Evolutionary conservation across 2,329 filamentous ascomycete genomes (phyloP).

Genomic region (Shiraia bambusicola): DNA sequence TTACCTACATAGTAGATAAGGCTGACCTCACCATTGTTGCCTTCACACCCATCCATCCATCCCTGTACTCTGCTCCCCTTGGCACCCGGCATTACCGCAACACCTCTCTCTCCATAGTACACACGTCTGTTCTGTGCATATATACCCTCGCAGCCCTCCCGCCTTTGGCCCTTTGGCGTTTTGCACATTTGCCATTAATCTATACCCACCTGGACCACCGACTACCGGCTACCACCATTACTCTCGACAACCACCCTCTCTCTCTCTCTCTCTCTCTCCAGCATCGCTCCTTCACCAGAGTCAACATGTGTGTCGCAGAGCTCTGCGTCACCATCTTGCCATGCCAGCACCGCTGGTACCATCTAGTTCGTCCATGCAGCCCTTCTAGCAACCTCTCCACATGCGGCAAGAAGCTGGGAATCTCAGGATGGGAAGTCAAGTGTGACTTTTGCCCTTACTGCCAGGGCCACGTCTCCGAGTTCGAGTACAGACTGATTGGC

Average conservation of each 20-base stretch:
- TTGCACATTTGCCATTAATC: slow-evolving; percentile 6
- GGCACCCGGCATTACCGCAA: slow-evolving; percentile 23
- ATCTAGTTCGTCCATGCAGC: slow-evolving; percentile 48
- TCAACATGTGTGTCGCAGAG: slow-evolving; percentile 53
- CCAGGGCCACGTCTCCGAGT: slow-evolving; percentile 41
- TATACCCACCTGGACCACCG: slow-evolving; percentile 5
- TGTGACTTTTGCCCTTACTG: slow-evolving; percentile 53
- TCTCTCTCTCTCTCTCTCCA: slow-evolving; percentile 20
- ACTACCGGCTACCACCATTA: neutral
- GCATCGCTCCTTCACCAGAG: slow-evolving; percentile 28
- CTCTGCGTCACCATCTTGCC: slow-evolving; percentile 51
- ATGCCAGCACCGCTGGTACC: slow-evolving; percentile 55
- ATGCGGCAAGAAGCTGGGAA: slow-evolving; percentile 48
- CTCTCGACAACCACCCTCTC: slow-evolving; percentile 1
- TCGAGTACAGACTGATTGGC: slow-evolving; percentile 51
- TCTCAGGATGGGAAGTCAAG: slow-evolving; percentile 54
- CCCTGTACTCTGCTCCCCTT: slow-evolving; percentile 18
- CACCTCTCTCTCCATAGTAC: slow-evolving; percentile 16
- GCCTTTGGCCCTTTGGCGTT: slow-evolving; percentile 12
- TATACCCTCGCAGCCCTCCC: slow-evolving; percentile 18
- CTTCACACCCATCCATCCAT: slow-evolving; percentile 17
- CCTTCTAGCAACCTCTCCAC: slow-evolving; percentile 50
- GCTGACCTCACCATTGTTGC: slow-evolving; percentile 25
- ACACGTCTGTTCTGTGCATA: slow-evolving; percentile 13
- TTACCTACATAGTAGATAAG: too few relatives aligned